phyloP scores from a whole-genome alignment of 345 rosid genomes.

The Zanthoxylum bungeanum region DNA sequence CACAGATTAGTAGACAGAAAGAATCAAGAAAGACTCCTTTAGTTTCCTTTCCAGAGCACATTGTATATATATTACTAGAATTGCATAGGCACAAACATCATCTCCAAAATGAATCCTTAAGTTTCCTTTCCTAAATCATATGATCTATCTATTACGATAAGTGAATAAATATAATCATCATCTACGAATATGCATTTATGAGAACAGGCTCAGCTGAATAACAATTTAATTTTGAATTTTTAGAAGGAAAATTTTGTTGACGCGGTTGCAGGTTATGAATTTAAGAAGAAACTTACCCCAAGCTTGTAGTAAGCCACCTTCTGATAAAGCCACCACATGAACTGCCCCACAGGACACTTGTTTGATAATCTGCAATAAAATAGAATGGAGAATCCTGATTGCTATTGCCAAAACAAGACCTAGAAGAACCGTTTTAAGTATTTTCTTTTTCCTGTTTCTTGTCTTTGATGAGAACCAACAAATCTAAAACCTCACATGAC shows the following conservation, averaged over 20 bases:
- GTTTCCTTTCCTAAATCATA: constrained; percentile 14
- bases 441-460: neutral
- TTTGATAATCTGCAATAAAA: constrained; percentile 43
- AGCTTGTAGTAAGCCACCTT: constrained; percentile 81
- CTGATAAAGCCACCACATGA: constrained; percentile 92
- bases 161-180: constrained; percentile 5
- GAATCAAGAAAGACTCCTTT: constrained; percentile 5
- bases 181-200: neutral
- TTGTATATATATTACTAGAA: constrained; percentile 7
- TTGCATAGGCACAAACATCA: constrained; percentile 13
- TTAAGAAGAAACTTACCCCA: constrained; percentile 58
- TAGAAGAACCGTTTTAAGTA: neutral
- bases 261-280: neutral
- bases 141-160: constrained; percentile 8
- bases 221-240: neutral
- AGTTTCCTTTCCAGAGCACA: constrained; percentile 10
- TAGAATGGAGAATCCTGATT: constrained; percentile 4
- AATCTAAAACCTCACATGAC: neutral
- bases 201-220: constrained; percentile 5
- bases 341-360: constrained; percentile 95
- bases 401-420: neutral
- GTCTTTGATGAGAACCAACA: neutral
- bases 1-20: constrained; percentile 15
- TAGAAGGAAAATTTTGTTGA: neutral
- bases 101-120: neutral